phyloP scores from a whole-genome alignment of 345 rosid species.

The Aquilaria sinensis region DNA sequence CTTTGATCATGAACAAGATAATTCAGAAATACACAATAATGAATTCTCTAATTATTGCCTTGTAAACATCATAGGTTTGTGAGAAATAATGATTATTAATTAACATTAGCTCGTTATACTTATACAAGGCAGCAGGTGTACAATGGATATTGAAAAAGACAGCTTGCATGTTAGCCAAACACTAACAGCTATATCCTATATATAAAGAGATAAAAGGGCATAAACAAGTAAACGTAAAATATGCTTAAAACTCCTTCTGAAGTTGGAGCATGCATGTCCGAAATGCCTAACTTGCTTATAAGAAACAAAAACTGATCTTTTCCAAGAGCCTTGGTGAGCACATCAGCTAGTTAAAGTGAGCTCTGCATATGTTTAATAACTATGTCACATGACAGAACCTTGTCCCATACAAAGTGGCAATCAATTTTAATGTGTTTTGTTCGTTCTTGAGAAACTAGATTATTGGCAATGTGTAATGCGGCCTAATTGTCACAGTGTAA shows the following conservation, averaged over 20 bases:
- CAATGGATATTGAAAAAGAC: neutral
- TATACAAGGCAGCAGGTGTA: neutral
- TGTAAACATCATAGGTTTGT: no score
- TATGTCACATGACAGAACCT: neutral
- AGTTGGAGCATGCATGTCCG: no score
- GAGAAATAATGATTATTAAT: no score
- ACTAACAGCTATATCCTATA: no score
- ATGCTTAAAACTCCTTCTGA: no score
- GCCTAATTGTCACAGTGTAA: neutral
- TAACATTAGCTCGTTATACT: no score
- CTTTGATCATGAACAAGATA: no score
- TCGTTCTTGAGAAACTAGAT: neutral
- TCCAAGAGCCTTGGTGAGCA: neutral
- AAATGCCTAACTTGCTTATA: neutral
- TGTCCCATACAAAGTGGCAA: neutral
- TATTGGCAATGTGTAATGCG: neutral
- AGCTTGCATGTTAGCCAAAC: neutral
- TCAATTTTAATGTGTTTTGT: slow-evolving; percentile 1
- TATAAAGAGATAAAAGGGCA: no score
- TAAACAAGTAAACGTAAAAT: no score
- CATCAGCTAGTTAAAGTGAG: neutral
- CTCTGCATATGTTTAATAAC: no score
- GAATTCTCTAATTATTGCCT: no score
- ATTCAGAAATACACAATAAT: no score
- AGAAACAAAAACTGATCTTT: neutral